A percentile compares a stretch with the other conserved stretches of the same genome.
These are phyloP conservation scores for Boletellus sp. DNA, from an alignment of 1,284 basidiomycete genomes.

Conservation along the genomic window DNA sequence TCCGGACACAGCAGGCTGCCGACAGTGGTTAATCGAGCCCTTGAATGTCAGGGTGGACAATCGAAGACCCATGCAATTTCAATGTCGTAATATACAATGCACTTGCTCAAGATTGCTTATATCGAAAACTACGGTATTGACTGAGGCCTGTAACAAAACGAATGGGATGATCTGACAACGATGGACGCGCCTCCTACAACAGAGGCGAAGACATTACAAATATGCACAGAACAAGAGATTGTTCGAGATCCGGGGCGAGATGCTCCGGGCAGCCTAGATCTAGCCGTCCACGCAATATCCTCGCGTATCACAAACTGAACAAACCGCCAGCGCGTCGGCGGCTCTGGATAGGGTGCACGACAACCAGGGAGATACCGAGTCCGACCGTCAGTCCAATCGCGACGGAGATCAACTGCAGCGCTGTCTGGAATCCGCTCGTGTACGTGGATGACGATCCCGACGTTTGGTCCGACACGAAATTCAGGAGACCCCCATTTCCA, in stretches of 20 bases:
- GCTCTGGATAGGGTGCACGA: conserved; percentile 59
- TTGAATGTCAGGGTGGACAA: too few species aligned
- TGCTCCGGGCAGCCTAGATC: neutral
- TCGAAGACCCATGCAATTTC: too few species aligned
- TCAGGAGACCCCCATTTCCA: conserved; percentile 80
- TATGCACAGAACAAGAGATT: too few species aligned
- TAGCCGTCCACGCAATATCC: neutral
- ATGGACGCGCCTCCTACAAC: too few species aligned
- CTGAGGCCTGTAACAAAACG: too few species aligned
- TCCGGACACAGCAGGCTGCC: too few species aligned
- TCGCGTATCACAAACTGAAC: conserved; percentile 25
- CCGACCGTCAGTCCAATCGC: conserved; percentile 71
- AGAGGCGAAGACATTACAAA: too few species aligned
- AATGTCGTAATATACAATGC: too few species aligned
- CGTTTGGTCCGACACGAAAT: conserved; percentile 60
- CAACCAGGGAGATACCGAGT: conserved; percentile 55
- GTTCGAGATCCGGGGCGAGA: neutral
- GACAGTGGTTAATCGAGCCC: too few species aligned
- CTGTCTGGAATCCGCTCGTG: conserved; percentile 64
- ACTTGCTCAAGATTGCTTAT: too few species aligned
- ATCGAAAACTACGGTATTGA: too few species aligned
- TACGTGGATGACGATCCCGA: conserved; percentile 50
- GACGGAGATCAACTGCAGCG: conserved; percentile 60
- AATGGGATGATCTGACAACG: too few species aligned
- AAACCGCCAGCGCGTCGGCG: conserved; percentile 54